Base-by-base conservation (phyloP, 768 basidiomycete species). In the Dentipellis fragilis region DNA sequence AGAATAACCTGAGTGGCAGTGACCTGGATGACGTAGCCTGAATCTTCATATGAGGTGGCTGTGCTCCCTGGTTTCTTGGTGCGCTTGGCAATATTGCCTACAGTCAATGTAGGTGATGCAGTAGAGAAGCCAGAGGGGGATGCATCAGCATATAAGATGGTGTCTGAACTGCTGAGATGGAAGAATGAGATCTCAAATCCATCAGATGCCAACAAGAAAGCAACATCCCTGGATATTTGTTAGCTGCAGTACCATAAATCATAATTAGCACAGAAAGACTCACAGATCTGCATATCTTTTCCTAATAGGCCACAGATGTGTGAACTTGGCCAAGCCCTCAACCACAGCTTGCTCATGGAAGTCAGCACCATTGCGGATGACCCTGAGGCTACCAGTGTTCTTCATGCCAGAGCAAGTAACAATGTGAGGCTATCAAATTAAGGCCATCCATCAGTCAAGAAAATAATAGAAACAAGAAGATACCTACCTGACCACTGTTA, bases 401-500 rank as follows among this genome's bases (percentile, higher is more conserved):
- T 76, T 76, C 1, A 81, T 87, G 5, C 93, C 93, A 3, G 90
- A 93, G 63, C 89, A 90, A 1, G 91, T 90, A 4, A 95, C 81
- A 42, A 94, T 79, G 66, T 88, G 84, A n/a, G 73, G 75, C 87
- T 93, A 29, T 3, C 42, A 34, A 37, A 29, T 3, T 42, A 34
- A 37, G 16, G 17, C 10, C 34, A 47, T 19, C 12, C 12, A 46
- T 17, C 12, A 49, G 16, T 3, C 6, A 6, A 29, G 29, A 6
- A 6, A 29, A 29, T 3, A 29, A 29, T 29, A 29, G 6, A 3
- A 29, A 3, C 29, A 3, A 29, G 29, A 29, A 29, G 75, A 81
- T 77, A 63, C 75, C 35, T 58, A 87, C 85, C 74, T 89, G 84
- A 12, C 84, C 83, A 62, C 78, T 84, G 2, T 77, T 77, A 54